phyloP scores from a whole-genome alignment of 1,139 yeast genomes.

The Blastobotrys apis region DNA sequence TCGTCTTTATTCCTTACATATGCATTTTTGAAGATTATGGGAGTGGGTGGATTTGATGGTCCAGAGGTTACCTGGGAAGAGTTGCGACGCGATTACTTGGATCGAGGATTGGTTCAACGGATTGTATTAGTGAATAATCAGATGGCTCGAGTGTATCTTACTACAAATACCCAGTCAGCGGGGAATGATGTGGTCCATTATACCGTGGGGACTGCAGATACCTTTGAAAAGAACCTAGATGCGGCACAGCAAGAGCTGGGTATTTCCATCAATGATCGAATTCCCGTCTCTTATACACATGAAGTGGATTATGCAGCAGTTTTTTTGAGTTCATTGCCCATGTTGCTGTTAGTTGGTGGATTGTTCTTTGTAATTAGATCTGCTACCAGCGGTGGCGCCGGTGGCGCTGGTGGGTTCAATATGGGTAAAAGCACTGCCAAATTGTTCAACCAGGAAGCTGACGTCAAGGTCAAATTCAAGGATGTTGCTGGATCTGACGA shows the following conservation, averaged over 20 bases:
- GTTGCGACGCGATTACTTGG: conserved; percentile 74
- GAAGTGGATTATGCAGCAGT: conserved; percentile 58
- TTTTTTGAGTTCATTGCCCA: conserved; percentile 72
- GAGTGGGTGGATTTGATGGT: conserved; percentile 15
- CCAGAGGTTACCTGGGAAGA: conserved; percentile 73
- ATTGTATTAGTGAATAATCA: conserved; percentile 72
- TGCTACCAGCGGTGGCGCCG: conserved; percentile 39
- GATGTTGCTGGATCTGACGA: conserved; percentile 98
- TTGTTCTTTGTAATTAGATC: conserved; percentile 65
- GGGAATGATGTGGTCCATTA: conserved; percentile 41
- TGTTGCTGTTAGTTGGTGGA: conserved; percentile 79
- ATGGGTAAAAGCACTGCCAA: conserved; percentile 83
- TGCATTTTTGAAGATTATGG: conserved; percentile 8
- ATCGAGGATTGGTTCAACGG: conserved; percentile 75
- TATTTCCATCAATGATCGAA: conserved; percentile 60
- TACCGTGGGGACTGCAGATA: conserved; percentile 84
- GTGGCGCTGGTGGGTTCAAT: conserved; percentile 39
- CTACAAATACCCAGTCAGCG: conserved; percentile 25
- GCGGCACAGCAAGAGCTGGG: conserved; percentile 68
- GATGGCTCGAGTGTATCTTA: conserved; percentile 53
- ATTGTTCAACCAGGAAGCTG: conserved; percentile 85
- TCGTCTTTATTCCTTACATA: conserved; percentile 11
- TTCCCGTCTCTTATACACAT: conserved; percentile 69
- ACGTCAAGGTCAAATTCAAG: conserved; percentile 76
- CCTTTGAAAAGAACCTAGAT: conserved; percentile 78